phyloP scores from a whole-genome alignment of 768 basidiomycete species.

The Mycena metata region DNA sequence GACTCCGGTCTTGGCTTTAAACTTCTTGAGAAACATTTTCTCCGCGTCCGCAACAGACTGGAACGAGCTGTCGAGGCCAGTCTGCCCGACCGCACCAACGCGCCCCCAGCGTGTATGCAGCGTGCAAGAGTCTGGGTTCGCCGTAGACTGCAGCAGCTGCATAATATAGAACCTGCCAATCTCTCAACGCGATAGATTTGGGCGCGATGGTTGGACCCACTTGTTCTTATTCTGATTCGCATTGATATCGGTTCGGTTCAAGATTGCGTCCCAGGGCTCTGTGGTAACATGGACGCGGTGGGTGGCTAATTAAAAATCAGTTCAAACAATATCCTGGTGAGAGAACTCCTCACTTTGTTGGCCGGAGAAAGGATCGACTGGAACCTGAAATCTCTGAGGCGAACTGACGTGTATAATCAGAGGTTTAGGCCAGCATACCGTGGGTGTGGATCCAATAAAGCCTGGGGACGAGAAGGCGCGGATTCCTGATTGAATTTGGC shows the following conservation, averaged over 20 bases:
- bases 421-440: not conserved
- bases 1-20: conserved; percentile 19
- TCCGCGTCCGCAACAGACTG: not conserved
- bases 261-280: conserved; percentile 15
- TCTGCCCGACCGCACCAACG: not conserved
- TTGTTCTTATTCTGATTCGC: conserved; percentile 23
- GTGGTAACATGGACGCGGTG: conserved; percentile 15
- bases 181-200: not conserved
- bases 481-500: not conserved
- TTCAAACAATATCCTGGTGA: not conserved
- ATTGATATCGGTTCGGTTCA: conserved; percentile 21
- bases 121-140: not conserved
- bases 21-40: conserved; percentile 8
- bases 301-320: not conserved
- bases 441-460: not conserved
- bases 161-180: conserved; percentile 23
- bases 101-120: conserved; percentile 21
- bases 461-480: not conserved
- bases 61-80: not conserved
- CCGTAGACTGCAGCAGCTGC: not conserved
- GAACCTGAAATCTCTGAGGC: not conserved
- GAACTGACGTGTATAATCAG: not conserved
- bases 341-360: not conserved
- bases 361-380: not conserved
- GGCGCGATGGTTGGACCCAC: not conserved